Evolutionary conservation across 192 early-diverging fungal species (phyloP).

Genomic region (Fimicolochytrium jonesii): DNA sequence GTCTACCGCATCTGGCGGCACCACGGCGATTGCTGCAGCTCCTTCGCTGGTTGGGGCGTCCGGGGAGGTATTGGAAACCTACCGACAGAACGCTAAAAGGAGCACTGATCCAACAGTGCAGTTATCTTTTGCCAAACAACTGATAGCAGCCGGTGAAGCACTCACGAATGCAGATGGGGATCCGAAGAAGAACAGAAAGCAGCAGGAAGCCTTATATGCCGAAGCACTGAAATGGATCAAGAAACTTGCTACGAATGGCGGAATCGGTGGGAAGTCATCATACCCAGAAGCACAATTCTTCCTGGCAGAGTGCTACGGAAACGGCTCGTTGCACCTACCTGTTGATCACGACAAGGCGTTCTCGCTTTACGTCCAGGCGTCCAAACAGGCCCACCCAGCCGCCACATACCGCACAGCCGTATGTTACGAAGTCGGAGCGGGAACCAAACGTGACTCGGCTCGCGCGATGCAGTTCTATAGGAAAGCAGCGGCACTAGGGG

Average conservation of each 20-base stretch:
- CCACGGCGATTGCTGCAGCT: neutral
- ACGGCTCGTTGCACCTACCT: conserved; percentile 71
- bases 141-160: conserved; percentile 72
- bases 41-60: neutral
- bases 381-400: conserved; percentile 86
- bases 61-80: conserved; percentile 32
- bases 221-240: conserved; percentile 88
- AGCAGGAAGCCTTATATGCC: conserved; percentile 64
- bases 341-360: conserved; percentile 90
- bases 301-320: conserved; percentile 84
- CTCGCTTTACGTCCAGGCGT: conserved; percentile 82
- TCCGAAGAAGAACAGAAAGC: conserved; percentile 63
- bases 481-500: conserved; percentile 85
- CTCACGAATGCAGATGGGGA: conserved; percentile 27
- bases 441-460: conserved; percentile 76
- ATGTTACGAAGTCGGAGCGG: conserved; percentile 94
- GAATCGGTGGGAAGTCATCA: conserved; percentile 55
- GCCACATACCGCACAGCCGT: conserved; percentile 93
- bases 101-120: conserved; percentile 66
- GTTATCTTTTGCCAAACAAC: conserved; percentile 82
- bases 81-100: conserved; percentile 37
- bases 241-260: conserved; percentile 57
- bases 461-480: conserved; percentile 88
- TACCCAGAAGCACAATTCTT: conserved; percentile 91
- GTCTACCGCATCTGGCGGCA: conserved; percentile 7